Percentiles rank a stretch among this genome's conserved stretches.
These are phyloP conservation scores for Cladosporium sp. DNA, from an alignment of 2,329 filamentous ascomycete species.

Conservation along the genomic window DNA sequence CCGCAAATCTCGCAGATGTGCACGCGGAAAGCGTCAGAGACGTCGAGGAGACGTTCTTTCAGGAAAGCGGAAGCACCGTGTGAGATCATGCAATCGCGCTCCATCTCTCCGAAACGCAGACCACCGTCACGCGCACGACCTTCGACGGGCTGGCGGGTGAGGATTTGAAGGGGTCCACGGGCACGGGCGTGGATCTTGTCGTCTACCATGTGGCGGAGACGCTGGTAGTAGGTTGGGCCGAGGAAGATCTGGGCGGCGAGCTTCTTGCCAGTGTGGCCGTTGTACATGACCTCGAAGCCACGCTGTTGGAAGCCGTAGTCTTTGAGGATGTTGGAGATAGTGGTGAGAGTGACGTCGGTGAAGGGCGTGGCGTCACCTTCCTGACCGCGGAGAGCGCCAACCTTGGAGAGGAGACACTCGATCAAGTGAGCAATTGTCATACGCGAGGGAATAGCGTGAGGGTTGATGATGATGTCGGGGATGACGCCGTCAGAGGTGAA, in stretches of 20 bases:
- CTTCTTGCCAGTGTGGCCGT: conserved; percentile 94
- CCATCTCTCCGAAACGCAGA: conserved; percentile 99
- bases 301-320: conserved; percentile 93
- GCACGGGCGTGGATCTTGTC: conserved; percentile 99
- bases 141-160: conserved; percentile 95
- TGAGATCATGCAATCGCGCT: conserved; percentile 99
- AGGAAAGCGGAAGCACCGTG: conserved; percentile 95
- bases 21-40: conserved; percentile 95
- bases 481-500: conserved; percentile 88
- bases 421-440: conserved; percentile 99
- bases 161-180: conserved; percentile 90
- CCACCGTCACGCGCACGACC: conserved; percentile 97
- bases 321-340: conserved; percentile 78
- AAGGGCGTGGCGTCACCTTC: conserved; percentile 98
- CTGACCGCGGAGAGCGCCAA: conserved; percentile 85
- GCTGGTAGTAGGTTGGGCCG: conserved; percentile 97
- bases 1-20: conserved; percentile 99
- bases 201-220: conserved; percentile 98
- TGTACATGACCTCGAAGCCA: conserved; percentile 98
- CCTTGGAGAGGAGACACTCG: conserved; percentile 95
- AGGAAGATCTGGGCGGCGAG: conserved; percentile 92
- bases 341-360: conserved; percentile 94
- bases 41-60: conserved; percentile 95
- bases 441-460: conserved; percentile 97
- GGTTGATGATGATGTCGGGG: conserved; percentile 97